Evolutionary conservation across 192 early-diverging fungal genomes (phyloP).

Genomic region (Coemansia asiatica): DNA sequence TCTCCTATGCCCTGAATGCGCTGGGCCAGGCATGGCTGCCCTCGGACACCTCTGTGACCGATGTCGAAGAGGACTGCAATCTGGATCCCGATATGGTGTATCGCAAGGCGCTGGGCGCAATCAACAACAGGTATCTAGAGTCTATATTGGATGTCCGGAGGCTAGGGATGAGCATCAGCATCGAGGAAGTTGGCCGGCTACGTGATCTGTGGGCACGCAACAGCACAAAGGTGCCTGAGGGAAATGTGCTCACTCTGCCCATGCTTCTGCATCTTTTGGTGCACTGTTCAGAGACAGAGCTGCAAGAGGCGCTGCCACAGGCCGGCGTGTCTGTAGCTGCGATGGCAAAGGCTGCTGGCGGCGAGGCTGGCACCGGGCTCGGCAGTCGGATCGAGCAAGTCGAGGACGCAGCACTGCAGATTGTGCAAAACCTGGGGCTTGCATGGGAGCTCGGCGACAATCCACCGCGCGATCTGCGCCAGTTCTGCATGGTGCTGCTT

Average conservation of each 20-base stretch:
- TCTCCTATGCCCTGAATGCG: conserved; percentile 35
- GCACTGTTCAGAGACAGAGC: conserved; percentile 51
- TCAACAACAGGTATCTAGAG: conserved; percentile 48
- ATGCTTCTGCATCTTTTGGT: conserved; percentile 54
- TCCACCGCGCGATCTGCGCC: conserved; percentile 51
- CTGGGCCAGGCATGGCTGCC: conserved; percentile 39
- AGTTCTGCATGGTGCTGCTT: conserved; percentile 55
- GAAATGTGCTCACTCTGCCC: conserved; percentile 43
- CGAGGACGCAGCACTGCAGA: conserved; percentile 55
- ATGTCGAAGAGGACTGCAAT: conserved; percentile 52
- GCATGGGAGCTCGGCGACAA: conserved; percentile 56
- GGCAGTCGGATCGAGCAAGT: conserved; percentile 51
- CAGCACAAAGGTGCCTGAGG: conserved; percentile 36
- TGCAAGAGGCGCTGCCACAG: conserved; percentile 43
- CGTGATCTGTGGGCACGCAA: conserved; percentile 42
- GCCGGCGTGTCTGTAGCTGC: conserved; percentile 47
- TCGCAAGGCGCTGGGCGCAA: conserved; percentile 51
- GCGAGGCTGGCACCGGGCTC: conserved; percentile 24
- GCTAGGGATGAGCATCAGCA: conserved; percentile 53
- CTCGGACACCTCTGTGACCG: conserved; percentile 34
- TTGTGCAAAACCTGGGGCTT: conserved; percentile 54
- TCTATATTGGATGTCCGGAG: conserved; percentile 48
- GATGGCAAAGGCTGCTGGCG: conserved; percentile 39
- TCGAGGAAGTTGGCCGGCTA: conserved; percentile 39
- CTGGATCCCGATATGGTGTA: conserved; percentile 53